Conservation (phyloP, 495 filamentous ascomycete genomes). For the Podospora tetraspora region DNA sequence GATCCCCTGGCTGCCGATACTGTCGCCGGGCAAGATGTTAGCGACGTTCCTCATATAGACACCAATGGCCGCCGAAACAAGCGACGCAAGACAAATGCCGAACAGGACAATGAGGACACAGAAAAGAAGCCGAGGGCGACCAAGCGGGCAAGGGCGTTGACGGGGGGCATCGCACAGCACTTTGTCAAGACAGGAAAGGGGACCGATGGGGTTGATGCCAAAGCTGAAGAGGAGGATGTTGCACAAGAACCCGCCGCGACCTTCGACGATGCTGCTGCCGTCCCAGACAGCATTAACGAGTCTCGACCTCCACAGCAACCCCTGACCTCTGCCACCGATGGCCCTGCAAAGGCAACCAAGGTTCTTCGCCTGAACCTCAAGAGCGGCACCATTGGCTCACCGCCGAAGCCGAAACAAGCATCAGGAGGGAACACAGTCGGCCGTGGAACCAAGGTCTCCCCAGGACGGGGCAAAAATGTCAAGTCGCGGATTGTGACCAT, state of each 20-base stretch:
- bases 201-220: not conserved
- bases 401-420: conserved; percentile 34
- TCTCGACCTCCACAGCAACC: not conserved
- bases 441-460: not conserved
- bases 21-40: not conserved
- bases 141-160: conserved; percentile 16
- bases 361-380: conserved; percentile 44
- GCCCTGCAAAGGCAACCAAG: conserved; percentile 36
- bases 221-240: not conserved
- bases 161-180: conserved; percentile 18
- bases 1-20: conserved; percentile 1
- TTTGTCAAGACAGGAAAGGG: conserved; percentile 13
- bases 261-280: not conserved
- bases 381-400: conserved; percentile 53
- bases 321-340: not conserved
- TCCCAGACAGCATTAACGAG: not conserved
- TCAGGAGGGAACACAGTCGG: conserved; percentile 3
- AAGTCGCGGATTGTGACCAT: conserved; percentile 28
- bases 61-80: conserved; percentile 43
- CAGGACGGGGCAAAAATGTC: conserved; percentile 12
- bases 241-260: not conserved
- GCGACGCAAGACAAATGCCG: conserved; percentile 43
- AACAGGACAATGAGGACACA: conserved; percentile 10
- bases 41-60: conserved; percentile 15
- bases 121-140: conserved; percentile 13